Conservation (phyloP, 768 basidiomycete genomes). For the Plicaturopsis crispa region DNA sequence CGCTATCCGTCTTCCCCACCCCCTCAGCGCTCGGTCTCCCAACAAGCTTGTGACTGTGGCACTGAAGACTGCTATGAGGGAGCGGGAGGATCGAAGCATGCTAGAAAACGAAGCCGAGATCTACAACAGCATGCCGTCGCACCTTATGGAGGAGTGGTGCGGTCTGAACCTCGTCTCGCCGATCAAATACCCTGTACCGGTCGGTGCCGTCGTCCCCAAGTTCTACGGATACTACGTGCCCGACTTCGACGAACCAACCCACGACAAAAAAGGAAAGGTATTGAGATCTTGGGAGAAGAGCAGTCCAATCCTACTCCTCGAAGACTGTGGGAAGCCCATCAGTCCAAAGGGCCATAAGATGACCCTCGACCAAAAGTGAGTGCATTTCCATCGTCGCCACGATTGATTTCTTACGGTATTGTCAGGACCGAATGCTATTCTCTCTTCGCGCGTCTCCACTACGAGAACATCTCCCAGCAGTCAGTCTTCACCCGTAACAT, state of each 20-base stretch:
- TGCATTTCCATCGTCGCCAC: not conserved
- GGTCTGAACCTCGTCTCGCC: conserved; percentile 39
- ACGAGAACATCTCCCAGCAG: conserved; percentile 28
- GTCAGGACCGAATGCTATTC: conserved; percentile 18
- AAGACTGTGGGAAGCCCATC: conserved; percentile 36
- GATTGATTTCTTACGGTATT: not conserved
- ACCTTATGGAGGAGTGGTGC: conserved; percentile 42
- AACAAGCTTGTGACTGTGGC: conserved; percentile 17
- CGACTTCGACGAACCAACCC: conserved; percentile 8
- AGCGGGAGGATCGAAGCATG: conserved; percentile 7
- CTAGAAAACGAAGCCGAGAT: conserved; percentile 31
- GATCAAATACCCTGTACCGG: conserved; percentile 34
- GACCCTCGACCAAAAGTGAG: too few relatives aligned
- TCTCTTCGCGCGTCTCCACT: conserved; percentile 33
- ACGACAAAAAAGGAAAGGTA: conserved; percentile 8
- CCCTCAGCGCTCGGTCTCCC: conserved; percentile 21
- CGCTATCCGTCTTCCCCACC: conserved; percentile 44
- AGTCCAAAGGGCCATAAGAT: conserved; percentile 5
- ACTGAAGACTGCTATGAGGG: conserved; percentile 15
- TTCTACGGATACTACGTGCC: conserved; percentile 56
- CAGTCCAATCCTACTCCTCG: conserved; percentile 38
- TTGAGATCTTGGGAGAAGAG: conserved; percentile 9
- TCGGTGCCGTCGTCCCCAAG: conserved; percentile 48
- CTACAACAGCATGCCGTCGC: conserved; percentile 35
- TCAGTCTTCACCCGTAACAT: conserved; percentile 37